A percentile compares a stretch with the other conserved stretches of the same genome.
Conservation (phyloP, 2,329 filamentous ascomycete genomes). For the Cladosporium sp. region DNA sequence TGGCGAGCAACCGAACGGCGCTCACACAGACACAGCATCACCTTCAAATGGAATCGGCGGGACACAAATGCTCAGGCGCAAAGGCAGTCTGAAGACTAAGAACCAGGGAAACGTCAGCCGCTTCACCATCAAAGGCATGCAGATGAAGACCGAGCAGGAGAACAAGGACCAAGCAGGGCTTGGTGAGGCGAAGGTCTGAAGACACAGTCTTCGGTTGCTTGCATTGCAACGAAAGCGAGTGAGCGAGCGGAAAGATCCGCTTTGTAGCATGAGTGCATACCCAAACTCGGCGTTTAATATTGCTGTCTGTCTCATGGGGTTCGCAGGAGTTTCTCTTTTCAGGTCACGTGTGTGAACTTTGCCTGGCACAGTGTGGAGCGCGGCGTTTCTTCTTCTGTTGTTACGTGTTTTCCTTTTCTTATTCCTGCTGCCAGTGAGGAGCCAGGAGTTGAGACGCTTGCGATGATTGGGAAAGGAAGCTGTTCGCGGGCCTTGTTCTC, state of each 20-base stretch:
- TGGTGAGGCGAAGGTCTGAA: constrained; percentile 26
- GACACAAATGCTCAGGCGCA: constrained; percentile 44
- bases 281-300: background rate
- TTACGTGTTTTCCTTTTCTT: background rate
- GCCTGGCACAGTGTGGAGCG: background rate
- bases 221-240: constrained; percentile 23
- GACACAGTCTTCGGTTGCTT: constrained; percentile 10
- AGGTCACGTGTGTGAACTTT: background rate
- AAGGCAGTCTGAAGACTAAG: constrained; percentile 46
- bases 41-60: constrained; percentile 17
- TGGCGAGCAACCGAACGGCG: constrained; percentile 29
- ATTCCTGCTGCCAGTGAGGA: background rate
- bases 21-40: constrained; percentile 24
- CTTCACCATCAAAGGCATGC: constrained; percentile 14
- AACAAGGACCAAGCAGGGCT: constrained; percentile 24
- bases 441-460: background rate
- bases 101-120: constrained; percentile 45
- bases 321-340: background rate
- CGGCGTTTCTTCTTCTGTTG: constrained; percentile 4
- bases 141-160: constrained; percentile 31
- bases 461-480: background rate
- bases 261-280: constrained; percentile 8
- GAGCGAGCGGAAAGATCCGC: background rate
- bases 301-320: background rate
- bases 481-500: background rate